Percentiles rank a stretch among this genome's conserved stretches.
phyloP scores from a whole-genome alignment of 108 stramenopile species.

The Thalassiosira profunda region DNA sequence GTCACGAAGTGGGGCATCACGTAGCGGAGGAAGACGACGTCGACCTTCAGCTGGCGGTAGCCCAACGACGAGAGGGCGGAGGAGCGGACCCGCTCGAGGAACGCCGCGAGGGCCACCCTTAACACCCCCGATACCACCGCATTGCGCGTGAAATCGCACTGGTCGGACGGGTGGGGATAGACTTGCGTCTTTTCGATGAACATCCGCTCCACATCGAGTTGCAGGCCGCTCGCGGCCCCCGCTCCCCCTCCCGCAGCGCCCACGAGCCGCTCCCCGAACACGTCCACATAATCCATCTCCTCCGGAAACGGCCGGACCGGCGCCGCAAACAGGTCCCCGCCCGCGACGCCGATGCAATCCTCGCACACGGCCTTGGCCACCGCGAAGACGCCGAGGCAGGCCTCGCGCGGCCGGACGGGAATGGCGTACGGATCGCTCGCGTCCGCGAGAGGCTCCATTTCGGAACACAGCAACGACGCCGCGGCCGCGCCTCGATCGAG shows the following conservation, averaged over 20 bases:
- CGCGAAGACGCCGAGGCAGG: conserved; percentile 55
- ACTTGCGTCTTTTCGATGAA: conserved; percentile 75
- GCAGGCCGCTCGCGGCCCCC: conserved; percentile 64
- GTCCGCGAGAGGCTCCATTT: conserved; percentile 32
- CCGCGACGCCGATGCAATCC: conserved; percentile 78
- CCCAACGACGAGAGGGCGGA: conserved; percentile 60
- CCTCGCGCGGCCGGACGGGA: conserved; percentile 56
- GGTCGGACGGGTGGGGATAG: conserved; percentile 64
- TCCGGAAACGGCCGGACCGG: conserved; percentile 71
- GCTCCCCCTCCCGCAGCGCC: conserved; percentile 19
- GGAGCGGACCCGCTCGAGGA: conserved; percentile 67
- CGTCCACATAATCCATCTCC: conserved; percentile 52
- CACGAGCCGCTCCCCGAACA: conserved; percentile 36
- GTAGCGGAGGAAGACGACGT: conserved; percentile 72
- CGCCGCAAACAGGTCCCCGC: conserved; percentile 65
- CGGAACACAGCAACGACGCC: conserved; percentile 42
- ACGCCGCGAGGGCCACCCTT: conserved; percentile 63
- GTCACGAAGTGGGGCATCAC: conserved; percentile 82
- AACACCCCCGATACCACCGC: conserved; percentile 62
- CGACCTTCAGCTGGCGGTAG: conserved; percentile 79
- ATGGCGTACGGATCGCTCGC: conserved; percentile 52
- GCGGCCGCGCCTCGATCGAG: conserved; percentile 67
- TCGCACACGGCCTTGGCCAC: conserved; percentile 58
- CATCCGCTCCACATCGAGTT: conserved; percentile 89
- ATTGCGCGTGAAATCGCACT: conserved; percentile 60